Evolutionary conservation across 164 flowering plant species (phyloP).

Genomic region (Echeveria elegans): DNA sequence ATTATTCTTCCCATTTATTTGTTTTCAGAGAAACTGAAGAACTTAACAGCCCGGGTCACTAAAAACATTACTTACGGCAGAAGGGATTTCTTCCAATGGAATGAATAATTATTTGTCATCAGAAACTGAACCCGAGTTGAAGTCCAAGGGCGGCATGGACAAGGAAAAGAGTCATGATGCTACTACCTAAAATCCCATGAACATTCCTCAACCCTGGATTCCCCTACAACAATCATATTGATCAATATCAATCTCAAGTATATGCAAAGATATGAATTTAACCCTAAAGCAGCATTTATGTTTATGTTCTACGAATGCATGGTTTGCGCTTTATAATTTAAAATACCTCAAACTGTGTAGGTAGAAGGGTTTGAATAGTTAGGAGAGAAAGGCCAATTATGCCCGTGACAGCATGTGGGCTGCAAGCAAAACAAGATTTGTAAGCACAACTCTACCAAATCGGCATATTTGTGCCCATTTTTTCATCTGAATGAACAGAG

Average conservation of each 20-base stretch:
- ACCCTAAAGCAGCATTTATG: neutral
- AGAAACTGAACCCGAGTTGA: conserved; percentile 72
- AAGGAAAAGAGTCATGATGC: conserved; percentile 77
- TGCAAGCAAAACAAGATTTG: conserved; percentile 22
- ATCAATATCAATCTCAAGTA: neutral
- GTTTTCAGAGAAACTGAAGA: neutral
- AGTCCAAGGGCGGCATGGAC: conserved; percentile 80
- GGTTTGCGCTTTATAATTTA: neutral
- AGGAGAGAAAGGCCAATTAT: conserved; percentile 67
- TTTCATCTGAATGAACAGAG: neutral
- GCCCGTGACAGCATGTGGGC: conserved; percentile 87
- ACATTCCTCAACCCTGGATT: conserved; percentile 72
- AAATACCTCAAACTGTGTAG: conserved; percentile 71
- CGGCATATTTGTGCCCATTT: neutral
- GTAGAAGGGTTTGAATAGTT: conserved; percentile 61
- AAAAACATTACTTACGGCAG: neutral
- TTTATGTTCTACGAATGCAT: neutral
- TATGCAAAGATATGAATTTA: neutral
- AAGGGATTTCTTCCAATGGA: neutral
- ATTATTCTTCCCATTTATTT: too few species aligned
- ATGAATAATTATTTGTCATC: conserved; percentile 9
- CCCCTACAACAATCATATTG: conserved; percentile 31
- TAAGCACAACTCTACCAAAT: neutral
- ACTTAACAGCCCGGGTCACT: too few species aligned
- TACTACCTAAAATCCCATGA: conserved; percentile 81